Evolutionary conservation across 306 rosid species (phyloP).

Genomic region (Vicia sativa): DNA sequence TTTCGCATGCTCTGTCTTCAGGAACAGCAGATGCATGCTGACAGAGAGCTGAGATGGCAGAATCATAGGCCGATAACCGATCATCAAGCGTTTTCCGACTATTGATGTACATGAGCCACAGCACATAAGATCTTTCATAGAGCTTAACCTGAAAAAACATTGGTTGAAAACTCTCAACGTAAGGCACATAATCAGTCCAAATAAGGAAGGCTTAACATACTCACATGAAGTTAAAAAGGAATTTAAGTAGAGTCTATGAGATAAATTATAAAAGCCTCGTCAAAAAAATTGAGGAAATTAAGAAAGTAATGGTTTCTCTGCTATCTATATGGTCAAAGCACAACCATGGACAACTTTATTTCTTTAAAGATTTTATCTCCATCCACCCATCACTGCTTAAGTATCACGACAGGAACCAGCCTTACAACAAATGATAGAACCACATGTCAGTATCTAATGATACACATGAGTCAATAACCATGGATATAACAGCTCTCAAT

Average conservation of each 20-base stretch:
- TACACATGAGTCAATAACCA: background rate
- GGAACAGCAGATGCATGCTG: constrained; percentile 49
- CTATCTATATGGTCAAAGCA: constrained; percentile 5
- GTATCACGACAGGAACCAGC: constrained; percentile 4
- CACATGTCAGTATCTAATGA: background rate
- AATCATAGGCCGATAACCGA: constrained; percentile 65
- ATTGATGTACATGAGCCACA: constrained; percentile 93
- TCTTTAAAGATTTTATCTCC: constrained; percentile 11
- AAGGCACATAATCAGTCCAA: constrained; percentile 44
- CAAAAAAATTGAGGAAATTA: constrained; percentile 18
- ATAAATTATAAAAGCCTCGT: constrained; percentile 11
- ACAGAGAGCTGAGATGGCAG: constrained; percentile 72
- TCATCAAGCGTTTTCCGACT: constrained; percentile 71
- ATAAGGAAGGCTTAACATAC: constrained; percentile 34
- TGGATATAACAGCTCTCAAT: constrained; percentile 1
- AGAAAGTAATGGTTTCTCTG: constrained; percentile 11
- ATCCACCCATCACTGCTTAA: constrained; percentile 25
- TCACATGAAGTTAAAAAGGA: constrained; percentile 6
- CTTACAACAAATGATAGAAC: background rate
- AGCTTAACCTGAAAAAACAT: constrained; percentile 74
- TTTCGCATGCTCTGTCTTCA: constrained; percentile 52
- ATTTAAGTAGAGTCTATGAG: constrained; percentile 3
- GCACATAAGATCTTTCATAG: constrained; percentile 72
- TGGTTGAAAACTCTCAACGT: constrained; percentile 51
- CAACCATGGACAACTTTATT: background rate